phyloP scores from a whole-genome alignment of 1,284 basidiomycete genomes.

The Volvariella volvacea region DNA sequence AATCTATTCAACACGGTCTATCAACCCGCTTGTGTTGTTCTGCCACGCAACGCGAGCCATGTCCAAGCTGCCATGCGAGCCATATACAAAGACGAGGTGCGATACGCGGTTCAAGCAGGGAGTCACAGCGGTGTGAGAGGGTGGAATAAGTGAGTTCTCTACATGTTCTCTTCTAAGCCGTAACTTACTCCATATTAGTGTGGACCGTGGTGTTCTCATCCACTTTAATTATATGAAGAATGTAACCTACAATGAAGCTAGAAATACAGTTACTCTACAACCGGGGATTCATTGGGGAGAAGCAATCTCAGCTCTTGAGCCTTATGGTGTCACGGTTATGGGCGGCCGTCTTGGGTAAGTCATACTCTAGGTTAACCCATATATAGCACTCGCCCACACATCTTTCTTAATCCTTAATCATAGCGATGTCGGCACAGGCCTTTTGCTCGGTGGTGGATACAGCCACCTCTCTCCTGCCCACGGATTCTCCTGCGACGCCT shows the following conservation, averaged over 20 bases:
- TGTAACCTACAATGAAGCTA: constrained; percentile 24
- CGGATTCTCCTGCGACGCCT: constrained; percentile 28
- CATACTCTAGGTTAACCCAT: background rate
- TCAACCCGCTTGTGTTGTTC: constrained; percentile 26
- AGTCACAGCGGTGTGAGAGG: constrained; percentile 30
- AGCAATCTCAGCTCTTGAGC: constrained; percentile 23
- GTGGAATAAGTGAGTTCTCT: constrained; percentile 31
- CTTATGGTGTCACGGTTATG: constrained; percentile 27
- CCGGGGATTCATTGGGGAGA: constrained; percentile 33
- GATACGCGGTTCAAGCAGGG: constrained; percentile 32
- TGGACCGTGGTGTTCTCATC: constrained; percentile 30
- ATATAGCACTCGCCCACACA: background rate
- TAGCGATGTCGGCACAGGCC: constrained; percentile 32
- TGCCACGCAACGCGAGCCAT: constrained; percentile 19
- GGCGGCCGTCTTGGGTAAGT: constrained; percentile 29
- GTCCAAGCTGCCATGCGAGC: constrained; percentile 27
- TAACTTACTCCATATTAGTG: constrained; percentile 14
- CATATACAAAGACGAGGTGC: constrained; percentile 23
- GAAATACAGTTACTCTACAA: constrained; percentile 27
- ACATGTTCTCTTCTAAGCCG: background rate
- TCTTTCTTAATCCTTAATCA: background rate
- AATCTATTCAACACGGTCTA: constrained; percentile 24
- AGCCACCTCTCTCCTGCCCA: constrained; percentile 28
- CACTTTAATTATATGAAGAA: constrained; percentile 28
- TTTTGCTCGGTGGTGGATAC: constrained; percentile 32